Conservation (phyloP, 805 yeast genomes). For the Saturnispora dispora region DNA sequence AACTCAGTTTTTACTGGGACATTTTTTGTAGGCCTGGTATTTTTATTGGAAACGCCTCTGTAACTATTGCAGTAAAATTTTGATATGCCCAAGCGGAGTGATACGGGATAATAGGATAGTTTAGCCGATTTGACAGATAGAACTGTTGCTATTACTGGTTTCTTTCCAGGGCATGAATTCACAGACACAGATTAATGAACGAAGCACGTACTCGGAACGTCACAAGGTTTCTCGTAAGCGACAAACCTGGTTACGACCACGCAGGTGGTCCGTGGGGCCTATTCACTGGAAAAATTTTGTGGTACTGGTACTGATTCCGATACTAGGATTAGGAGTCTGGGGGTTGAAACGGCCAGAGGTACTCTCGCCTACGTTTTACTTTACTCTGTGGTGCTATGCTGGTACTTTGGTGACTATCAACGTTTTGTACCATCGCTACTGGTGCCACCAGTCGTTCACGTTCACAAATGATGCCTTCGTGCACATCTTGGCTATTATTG, state of each 20-base stretch:
- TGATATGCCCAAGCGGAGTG: not conserved
- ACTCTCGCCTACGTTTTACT: constrained; percentile 32
- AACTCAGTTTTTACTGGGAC: not conserved
- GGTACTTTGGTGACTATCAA: constrained; percentile 65
- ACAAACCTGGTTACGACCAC: constrained; percentile 19
- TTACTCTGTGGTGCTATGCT: constrained; percentile 47
- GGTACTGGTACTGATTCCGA: constrained; percentile 46
- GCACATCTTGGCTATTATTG: constrained; percentile 45
- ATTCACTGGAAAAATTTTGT: constrained; percentile 66
- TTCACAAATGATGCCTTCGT: constrained; percentile 37
- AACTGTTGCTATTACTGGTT: not conserved
- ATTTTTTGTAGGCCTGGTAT: not conserved
- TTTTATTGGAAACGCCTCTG: not conserved
- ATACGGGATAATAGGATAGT: not conserved
- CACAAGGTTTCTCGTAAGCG: constrained; percentile 70
- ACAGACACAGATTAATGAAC: not conserved
- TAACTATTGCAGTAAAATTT: not conserved
- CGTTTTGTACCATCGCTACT: constrained; percentile 76
- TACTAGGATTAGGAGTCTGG: constrained; percentile 18
- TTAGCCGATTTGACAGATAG: not conserved
- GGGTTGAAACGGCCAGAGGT: constrained; percentile 10
- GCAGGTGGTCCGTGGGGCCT: constrained; percentile 8
- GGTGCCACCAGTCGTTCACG: constrained; percentile 51
- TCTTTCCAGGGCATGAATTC: not conserved
- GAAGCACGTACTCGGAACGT: constrained; percentile 38